Evolutionary conservation across 768 basidiomycete species (phyloP).

Genomic region (Lactarius quietus): DNA sequence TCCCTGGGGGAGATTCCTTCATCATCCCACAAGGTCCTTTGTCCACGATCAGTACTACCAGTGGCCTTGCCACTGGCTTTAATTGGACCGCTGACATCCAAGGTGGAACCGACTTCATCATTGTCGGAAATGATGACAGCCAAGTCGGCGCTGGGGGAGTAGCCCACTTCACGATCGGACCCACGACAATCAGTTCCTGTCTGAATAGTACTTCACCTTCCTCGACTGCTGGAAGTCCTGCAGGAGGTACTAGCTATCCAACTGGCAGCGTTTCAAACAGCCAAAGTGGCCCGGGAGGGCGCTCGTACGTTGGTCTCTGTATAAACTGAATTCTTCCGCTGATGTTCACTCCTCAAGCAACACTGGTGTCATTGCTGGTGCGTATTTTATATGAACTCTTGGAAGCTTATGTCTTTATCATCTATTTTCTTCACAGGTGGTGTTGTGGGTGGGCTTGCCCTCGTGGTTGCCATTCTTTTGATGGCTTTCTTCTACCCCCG

Average conservation of each 20-base stretch:
- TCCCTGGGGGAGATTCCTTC: too few relatives aligned
- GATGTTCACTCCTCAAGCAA: conserved; percentile 5
- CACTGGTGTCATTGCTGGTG: conserved; percentile 19
- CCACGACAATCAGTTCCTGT: too few relatives aligned
- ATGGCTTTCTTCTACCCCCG: conserved; percentile 48
- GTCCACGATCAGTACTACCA: conserved; percentile 38
- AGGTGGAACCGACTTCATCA: too few relatives aligned
- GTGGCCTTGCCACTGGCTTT: conserved; percentile 71
- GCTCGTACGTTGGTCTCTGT: conserved; percentile 16
- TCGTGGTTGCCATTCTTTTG: too few relatives aligned
- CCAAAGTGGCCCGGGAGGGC: conserved; percentile 27
- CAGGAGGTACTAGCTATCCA: conserved; percentile 25
- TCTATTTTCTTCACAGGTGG: conserved; percentile 51
- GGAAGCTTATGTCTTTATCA: not conserved
- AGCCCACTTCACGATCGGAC: too few relatives aligned
- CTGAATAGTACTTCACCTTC: too few relatives aligned
- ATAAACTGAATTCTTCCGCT: not conserved
- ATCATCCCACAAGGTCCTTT: too few relatives aligned
- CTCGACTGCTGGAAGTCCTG: too few relatives aligned
- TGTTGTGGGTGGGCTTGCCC: conserved; percentile 54
- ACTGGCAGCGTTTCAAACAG: conserved; percentile 39
- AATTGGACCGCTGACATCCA: conserved; percentile 67
- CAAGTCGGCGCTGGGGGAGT: conserved; percentile 73
- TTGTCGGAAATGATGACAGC: too few relatives aligned
- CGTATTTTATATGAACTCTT: not conserved